A percentile compares a stretch with the other conserved stretches of the same genome.
Conservation (phyloP, 2,329 filamentous ascomycete genomes). For the Talaromyces sp. region DNA sequence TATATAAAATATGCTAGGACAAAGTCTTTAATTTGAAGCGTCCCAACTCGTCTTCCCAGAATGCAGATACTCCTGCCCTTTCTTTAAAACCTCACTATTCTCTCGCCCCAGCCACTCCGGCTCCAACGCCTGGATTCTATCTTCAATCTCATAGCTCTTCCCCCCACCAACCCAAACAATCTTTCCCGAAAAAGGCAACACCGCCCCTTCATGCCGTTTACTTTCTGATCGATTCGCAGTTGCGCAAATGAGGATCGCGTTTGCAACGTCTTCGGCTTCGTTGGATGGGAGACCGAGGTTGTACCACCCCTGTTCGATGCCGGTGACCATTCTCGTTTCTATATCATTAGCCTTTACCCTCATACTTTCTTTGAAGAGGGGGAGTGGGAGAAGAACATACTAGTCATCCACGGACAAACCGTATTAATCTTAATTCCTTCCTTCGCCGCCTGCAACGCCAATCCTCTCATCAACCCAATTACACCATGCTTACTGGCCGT, state of each 20-base stretch:
- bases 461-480: constrained; percentile 24
- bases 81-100: constrained; percentile 19
- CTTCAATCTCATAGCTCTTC: constrained; percentile 27
- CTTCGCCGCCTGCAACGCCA: constrained; percentile 20
- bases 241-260: constrained; percentile 23
- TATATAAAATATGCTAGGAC: not conserved
- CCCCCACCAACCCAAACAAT: constrained; percentile 25
- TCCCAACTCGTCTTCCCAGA: constrained; percentile 17
- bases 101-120: constrained; percentile 36
- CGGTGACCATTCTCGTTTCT: not conserved
- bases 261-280: constrained; percentile 23
- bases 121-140: constrained; percentile 22
- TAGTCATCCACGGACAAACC: constrained; percentile 22
- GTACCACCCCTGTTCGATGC: not conserved
- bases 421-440: constrained; percentile 19
- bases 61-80: constrained; percentile 16
- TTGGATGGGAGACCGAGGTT: constrained; percentile 24
- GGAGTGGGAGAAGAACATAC: not conserved
- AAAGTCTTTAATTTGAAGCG: not conserved
- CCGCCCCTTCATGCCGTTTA: constrained; percentile 19
- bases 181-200: constrained; percentile 24
- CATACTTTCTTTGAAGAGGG: constrained; percentile 21
- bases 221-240: constrained; percentile 22
- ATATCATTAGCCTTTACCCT: not conserved
- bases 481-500: constrained; percentile 28